Evolutionary conservation across 2,329 filamentous ascomycete genomes (phyloP).

Genomic region (Paracamarosporium sp.): DNA sequence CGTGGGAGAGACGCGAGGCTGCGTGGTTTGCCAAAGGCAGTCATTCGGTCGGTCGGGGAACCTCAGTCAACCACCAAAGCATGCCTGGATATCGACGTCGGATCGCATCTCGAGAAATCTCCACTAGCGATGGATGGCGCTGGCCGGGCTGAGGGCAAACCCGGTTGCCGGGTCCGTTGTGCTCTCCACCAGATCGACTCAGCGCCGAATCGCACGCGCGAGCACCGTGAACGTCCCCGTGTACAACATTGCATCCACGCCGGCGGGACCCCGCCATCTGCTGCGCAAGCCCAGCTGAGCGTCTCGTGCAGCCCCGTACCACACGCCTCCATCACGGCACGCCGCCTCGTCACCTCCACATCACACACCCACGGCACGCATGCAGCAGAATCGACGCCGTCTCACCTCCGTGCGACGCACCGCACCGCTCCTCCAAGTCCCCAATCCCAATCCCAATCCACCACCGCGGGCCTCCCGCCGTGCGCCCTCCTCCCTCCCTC

Average conservation of each 20-base stretch:
- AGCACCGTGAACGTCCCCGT: neutral
- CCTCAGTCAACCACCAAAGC: too few species aligned
- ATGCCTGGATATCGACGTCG: too few species aligned
- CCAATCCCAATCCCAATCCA: neutral
- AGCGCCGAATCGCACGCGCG: constrained; percentile 5
- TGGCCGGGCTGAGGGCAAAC: constrained; percentile 1
- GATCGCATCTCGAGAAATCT: neutral
- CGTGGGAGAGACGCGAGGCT: neutral
- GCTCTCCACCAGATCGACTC: neutral
- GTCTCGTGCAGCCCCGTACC: neutral
- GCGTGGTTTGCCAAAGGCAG: too few species aligned
- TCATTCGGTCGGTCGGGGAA: too few species aligned
- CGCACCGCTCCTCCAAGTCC: neutral
- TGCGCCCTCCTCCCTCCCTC: too few species aligned
- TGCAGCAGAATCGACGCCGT: neutral
- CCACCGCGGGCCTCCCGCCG: neutral
- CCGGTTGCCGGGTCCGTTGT: neutral
- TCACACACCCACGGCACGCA: too few species aligned
- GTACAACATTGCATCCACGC: neutral
- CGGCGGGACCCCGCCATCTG: too few species aligned
- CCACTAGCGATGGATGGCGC: constrained; percentile 2
- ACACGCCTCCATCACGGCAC: constrained; percentile 5
- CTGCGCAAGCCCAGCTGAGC: neutral
- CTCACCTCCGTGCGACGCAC: neutral
- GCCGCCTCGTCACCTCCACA: too few species aligned